Conservation (phyloP, 2,329 filamentous ascomycete species). For the Phialophora tarda region DNA sequence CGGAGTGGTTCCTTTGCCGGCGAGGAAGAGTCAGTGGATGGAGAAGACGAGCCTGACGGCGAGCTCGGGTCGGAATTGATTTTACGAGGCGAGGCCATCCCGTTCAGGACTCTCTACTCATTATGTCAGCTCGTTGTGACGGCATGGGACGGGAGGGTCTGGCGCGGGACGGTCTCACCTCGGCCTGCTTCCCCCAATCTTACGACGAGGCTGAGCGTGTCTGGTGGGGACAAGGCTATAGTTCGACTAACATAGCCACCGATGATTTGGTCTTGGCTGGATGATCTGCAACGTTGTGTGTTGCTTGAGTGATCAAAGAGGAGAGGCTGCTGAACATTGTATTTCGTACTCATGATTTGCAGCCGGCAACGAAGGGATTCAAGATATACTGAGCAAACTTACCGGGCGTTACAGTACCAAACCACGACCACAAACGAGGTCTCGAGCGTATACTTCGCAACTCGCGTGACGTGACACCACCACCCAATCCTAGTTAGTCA, state of each 20-base stretch:
- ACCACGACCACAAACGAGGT: not conserved
- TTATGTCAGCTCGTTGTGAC: not conserved
- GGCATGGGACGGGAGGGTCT: not conserved
- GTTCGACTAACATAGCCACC: not conserved
- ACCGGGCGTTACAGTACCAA: not conserved
- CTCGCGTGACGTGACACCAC: no score
- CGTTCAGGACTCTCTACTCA: not conserved
- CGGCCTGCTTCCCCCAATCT: not conserved
- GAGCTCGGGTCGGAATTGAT: not conserved
- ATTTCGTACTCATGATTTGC: no score
- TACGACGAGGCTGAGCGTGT: not conserved
- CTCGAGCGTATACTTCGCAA: not conserved
- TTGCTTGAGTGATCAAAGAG: no score
- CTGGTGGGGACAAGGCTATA: not conserved
- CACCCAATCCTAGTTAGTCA: not conserved
- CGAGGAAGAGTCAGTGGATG: constrained; percentile 8
- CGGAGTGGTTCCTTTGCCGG: not conserved
- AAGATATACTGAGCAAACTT: constrained; percentile 6
- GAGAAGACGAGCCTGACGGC: constrained; percentile 4
- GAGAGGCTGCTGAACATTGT: not conserved
- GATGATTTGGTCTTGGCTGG: not conserved
- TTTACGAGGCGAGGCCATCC: not conserved
- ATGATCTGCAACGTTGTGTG: not conserved
- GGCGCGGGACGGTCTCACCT: not conserved
- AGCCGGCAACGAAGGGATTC: not conserved